Conservation (phyloP, 1,284 basidiomycete genomes). For the Cryptococcus sp. region DNA sequence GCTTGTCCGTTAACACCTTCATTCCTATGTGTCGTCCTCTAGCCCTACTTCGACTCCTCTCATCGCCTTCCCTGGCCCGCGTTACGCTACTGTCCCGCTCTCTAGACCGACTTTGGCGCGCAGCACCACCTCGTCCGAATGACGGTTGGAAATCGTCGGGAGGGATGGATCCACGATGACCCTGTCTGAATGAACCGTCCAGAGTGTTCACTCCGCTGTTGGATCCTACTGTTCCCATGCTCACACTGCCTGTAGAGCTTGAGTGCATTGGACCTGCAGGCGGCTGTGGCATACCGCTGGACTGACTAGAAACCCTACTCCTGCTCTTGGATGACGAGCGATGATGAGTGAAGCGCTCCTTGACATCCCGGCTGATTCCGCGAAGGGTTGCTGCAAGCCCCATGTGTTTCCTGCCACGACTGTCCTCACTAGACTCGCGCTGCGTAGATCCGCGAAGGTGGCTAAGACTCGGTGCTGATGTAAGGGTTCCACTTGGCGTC, state of each 20-base stretch:
- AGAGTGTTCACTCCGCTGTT: conserved; percentile 2
- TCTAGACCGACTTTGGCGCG: conserved; percentile 23
- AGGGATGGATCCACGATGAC: not conserved
- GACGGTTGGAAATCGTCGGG: conserved; percentile 28
- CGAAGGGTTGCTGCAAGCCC: conserved; percentile 51
- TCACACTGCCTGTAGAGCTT: conserved; percentile 7
- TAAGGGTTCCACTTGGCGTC: conserved; percentile 12
- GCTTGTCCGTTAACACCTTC: conserved; percentile 50
- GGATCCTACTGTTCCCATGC: conserved; percentile 12
- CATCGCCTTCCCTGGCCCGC: conserved; percentile 13
- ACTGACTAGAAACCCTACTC: conserved; percentile 6
- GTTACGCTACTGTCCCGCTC: conserved; percentile 23
- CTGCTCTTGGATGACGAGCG: conserved; percentile 23
- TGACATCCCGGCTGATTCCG: conserved; percentile 49
- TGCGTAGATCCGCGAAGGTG: conserved; percentile 10
- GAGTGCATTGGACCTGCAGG: not conserved
- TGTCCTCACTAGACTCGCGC: conserved; percentile 19
- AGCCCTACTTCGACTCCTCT: conserved; percentile 47
- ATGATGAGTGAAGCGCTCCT: conserved; percentile 35
- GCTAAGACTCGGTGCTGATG: conserved; percentile 8
- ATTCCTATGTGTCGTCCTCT: conserved; percentile 50
- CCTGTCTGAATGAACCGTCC: not conserved
- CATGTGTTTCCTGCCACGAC: conserved; percentile 42
- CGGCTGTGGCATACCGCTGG: no score
- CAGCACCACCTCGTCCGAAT: conserved; percentile 42